Evolutionary conservation across 345 rosid genomes (phyloP).

Genomic region (Cardamine resedifolia): DNA sequence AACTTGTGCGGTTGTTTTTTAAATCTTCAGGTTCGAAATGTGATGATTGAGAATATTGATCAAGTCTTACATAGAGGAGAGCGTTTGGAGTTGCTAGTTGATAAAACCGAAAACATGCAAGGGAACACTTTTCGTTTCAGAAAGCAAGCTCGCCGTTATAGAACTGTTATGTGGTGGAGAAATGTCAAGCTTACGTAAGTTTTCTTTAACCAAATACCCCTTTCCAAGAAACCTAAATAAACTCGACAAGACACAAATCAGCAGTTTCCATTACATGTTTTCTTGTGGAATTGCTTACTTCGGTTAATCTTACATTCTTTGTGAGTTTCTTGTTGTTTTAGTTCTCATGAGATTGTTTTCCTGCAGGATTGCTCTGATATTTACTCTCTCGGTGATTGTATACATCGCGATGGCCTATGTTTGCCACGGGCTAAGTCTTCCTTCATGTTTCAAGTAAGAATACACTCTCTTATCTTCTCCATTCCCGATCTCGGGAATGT

Average conservation of each 20-base stretch:
- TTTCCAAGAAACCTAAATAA: neutral
- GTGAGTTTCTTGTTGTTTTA: neutral
- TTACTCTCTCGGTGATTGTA: slow-evolving; percentile 58
- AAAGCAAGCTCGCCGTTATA: slow-evolving; percentile 89
- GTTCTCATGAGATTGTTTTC: slow-evolving; percentile 23
- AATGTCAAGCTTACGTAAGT: slow-evolving; percentile 86
- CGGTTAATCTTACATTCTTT: neutral
- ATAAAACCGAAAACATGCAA: slow-evolving; percentile 92
- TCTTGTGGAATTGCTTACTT: neutral
- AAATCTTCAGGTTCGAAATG: slow-evolving; percentile 63
- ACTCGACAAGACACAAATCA: neutral
- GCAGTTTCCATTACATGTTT: neutral
- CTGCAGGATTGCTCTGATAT: slow-evolving; percentile 68
- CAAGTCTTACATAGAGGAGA: slow-evolving; percentile 92
- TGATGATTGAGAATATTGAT: slow-evolving; percentile 96
- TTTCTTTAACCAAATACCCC: slow-evolving; percentile 1
- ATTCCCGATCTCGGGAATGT: slow-evolving; percentile 9
- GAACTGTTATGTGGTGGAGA: slow-evolving; percentile 90
- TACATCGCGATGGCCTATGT: slow-evolving; percentile 76
- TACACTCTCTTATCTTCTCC: neutral
- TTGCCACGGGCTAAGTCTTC: slow-evolving; percentile 76
- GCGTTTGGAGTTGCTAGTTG: slow-evolving; percentile 91
- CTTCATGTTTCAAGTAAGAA: slow-evolving; percentile 65
- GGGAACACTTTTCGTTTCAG: slow-evolving; percentile 93
- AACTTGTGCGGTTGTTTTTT: neutral